Base-by-base conservation (phyloP, 192 early-diverging fungal genomes). In the Coemansia biformis region DNA sequence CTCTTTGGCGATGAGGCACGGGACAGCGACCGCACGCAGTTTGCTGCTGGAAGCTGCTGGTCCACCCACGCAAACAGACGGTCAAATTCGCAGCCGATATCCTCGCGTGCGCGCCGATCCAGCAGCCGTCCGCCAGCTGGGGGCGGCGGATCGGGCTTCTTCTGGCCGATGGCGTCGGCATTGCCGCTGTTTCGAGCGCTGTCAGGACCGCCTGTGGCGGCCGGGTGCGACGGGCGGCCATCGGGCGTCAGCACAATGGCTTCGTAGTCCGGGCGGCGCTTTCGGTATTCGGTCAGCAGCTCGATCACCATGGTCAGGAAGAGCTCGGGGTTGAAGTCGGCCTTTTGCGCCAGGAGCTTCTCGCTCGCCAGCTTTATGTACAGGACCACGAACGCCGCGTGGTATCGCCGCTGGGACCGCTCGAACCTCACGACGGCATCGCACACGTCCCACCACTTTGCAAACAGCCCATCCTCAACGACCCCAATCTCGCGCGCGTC, bases 41-140 rank as follows among this genome's bases (percentile, higher is more conserved):
- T 74, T 16, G 49, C 47, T 14, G 38, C 15, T n/a, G 62, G 70
- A 36, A 66, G 54, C 50, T 74, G 62, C 70, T 66, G 57, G 43
- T 74, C 70, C 13, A 74, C 70, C 70, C 70, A 74, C 10, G 63
- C 66, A 51, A 63, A 77, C 26, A 77, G 54, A 5, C 67, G 75
- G 51, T 77, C 75, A 47, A 77, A 77, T 46, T 77, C 75, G 43
- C 67, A 48, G 46, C 75, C 75, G 51, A 77, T 77, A 24, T 77
- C 75, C 40, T 77, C 75, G 34, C 75, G 63, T 21, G 63, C 63
- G 36, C 63, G 62, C 29, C 63, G 58, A 30, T 67, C 65, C 16
- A 70, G 59, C 34, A 37, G 21, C 35, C 26, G 14, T 2, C 24
- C 13, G 38, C 16, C 18, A 17, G 35, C 11, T n/a, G 38, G 38